Evolutionary conservation across 768 basidiomycete genomes (phyloP), one percentile per base, ranked within the genome.

Genomic region (Russula sp.): DNA sequence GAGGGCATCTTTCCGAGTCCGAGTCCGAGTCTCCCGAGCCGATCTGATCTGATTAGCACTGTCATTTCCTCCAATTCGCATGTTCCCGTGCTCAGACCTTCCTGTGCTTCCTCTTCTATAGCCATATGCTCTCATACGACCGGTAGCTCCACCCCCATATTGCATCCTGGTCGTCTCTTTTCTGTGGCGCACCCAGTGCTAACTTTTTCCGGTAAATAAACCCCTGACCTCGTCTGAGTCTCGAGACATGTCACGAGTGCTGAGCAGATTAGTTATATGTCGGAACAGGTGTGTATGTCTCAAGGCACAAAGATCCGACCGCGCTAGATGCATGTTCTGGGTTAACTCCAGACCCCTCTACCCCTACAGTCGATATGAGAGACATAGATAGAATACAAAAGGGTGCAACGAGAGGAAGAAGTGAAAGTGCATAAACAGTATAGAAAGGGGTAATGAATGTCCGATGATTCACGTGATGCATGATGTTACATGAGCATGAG

Each of bases 361-460:
- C 22, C 22, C 47, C 42, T 54, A 54, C 45, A 48, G 22, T 4
- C 16, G 42, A 50, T 45, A 44, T 49, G 54, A 47, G 48, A 56
- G 44, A 55, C 55, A 58, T 64, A 64, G 52, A 64, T 60, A 64
- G 39, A 49, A 60, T 64, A 60, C 58, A 64, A 59, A 48, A 53
- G 37, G 7, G 54, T 63, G 57, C 51, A 27, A 47, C 35, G 39
- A 45, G 47, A 37, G 40, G 27, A 31, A 37, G 34, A 44, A 9
- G 54, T 62, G 61, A 59, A 31, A 40, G 22, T 20, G 34, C 55
- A 57, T 57, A 60, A 53, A 54, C 45, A 60, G 34, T 22, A 51
- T 51, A 64, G 54, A 60, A 39, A 64, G 54, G 62, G 57, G 53
- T 27, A 55, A 6, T 53, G 22, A 48, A 47, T 47, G 62, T 63